phyloP scores from a whole-genome alignment of 805 yeast genomes.

The Wickerhamomyces ciferrii region DNA sequence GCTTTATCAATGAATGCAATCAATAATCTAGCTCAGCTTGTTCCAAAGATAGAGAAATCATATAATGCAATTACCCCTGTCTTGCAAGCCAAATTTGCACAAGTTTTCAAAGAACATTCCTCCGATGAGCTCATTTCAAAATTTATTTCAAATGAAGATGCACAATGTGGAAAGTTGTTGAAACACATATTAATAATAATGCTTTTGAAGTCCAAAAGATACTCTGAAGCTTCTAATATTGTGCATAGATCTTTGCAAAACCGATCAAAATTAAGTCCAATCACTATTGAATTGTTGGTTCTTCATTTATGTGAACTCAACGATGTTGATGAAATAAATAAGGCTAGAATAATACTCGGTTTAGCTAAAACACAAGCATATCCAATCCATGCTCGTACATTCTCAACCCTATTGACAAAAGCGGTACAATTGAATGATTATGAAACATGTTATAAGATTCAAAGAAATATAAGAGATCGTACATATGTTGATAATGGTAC shows the following conservation, averaged over 20 bases:
- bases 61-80: not conserved
- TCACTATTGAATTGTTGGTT: slow-evolving; percentile 11
- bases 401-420: slow-evolving; percentile 5
- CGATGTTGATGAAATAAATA: slow-evolving; percentile 4
- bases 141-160: not conserved
- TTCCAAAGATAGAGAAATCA: not conserved
- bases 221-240: not conserved
- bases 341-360: not conserved
- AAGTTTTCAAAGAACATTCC: not conserved
- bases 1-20: not conserved
- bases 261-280: not conserved
- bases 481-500: slow-evolving; percentile 12
- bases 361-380: not conserved
- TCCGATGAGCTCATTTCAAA: not conserved
- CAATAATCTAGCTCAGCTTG: not conserved
- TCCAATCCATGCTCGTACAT: slow-evolving; percentile 12
- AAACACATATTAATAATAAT: not conserved
- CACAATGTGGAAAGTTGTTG: not conserved
- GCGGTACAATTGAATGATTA: slow-evolving; percentile 6
- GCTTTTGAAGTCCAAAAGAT: not conserved
- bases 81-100: not conserved
- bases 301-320: slow-evolving; percentile 5
- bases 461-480: slow-evolving; percentile 3
- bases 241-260: not conserved
- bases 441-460: slow-evolving; percentile 2